These are phyloP conservation scores for Camptophora hylomeconis DNA, from an alignment of 2,329 filamentous ascomycete genomes.

Conservation along the genomic window DNA sequence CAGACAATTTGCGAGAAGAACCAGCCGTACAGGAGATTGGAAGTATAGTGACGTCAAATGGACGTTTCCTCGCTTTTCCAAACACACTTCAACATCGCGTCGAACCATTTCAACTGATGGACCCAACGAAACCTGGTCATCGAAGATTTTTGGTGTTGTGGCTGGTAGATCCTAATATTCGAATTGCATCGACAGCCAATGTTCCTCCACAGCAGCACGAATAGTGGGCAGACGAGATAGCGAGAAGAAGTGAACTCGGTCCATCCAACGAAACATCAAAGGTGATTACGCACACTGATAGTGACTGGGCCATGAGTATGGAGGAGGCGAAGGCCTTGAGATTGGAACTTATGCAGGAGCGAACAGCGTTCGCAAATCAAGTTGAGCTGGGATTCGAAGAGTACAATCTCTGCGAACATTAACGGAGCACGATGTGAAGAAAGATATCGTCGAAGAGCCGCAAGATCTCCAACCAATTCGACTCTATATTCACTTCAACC, in stretches of 20 bases:
- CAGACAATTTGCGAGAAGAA: conserved; percentile 20
- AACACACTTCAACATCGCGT: conserved; percentile 39
- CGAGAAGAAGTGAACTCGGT: no score
- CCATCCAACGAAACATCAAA: no score
- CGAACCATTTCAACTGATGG: conserved; percentile 35
- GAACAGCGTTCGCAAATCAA: background rate
- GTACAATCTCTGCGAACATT: no score
- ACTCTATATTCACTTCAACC: no score
- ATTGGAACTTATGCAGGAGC: conserved; percentile 6
- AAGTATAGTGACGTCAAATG: conserved; percentile 11
- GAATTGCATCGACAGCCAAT: conserved; percentile 39
- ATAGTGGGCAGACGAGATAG: conserved; percentile 27
- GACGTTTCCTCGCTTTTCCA: conserved; percentile 18
- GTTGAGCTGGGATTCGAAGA: no score
- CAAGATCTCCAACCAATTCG: no score
- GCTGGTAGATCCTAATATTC: conserved; percentile 42
- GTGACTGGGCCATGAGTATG: conserved; percentile 20
- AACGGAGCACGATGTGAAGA: no score
- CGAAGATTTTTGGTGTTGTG: conserved; percentile 45
- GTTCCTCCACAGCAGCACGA: conserved; percentile 37
- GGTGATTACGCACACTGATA: no score
- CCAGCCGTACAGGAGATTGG: conserved; percentile 18
- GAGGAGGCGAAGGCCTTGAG: conserved; percentile 28
- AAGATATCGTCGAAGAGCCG: no score
- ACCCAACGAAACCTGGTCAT: conserved; percentile 40